Base-by-base conservation (phyloP, 441 rosid species). In the Biscutella auriculata region DNA sequence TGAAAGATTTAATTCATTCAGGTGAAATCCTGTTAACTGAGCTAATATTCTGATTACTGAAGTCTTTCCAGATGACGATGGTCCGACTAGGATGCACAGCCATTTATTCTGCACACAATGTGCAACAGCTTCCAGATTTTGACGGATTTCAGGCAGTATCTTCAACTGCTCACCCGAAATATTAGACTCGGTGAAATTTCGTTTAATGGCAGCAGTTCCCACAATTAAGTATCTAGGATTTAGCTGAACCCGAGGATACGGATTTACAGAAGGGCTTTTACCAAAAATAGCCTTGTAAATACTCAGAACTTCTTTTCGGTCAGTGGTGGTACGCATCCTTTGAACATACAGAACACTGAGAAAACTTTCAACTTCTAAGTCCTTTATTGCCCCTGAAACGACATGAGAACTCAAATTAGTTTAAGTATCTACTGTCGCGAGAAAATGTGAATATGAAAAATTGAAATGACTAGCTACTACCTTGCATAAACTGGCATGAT, bases 1-100 rank as follows among this genome's bases (percentile, higher is more conserved):
- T 37, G 99, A 89, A 69, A 94, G 95, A 79, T 77, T 84, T 57
- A 94, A 41, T 67, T 94, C 99, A 60, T 87, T 79, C 34, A 94
- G 79, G 26, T 71, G 62, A 60, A 82, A 90, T 54, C 99, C 96
- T 14, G 89, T 80, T 57, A 90, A 88, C 60, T 82, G 84, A 58
- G 97, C 88, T 50, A 94, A 78, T 55, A 85, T 71, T 72, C 94
- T 80, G 72, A 94, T 77, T 78, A 84, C 68, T 8, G 97, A 94
- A 57, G 99, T 94, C 84, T 94, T 94, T 70, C 96, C 97, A 39
- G 90, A 90, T 42, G 96, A 94, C 15, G 95, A 63, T 48, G 95
- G 90, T 46, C 99, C 99, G 39, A 87, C 78, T 76, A 94, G 77
- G 76, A 94, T 87, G 72, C 96, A 87, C 66, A 94, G 44, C 97